Percentiles rank a stretch among this genome's conserved stretches.
These are phyloP conservation scores for Exophiala mesophila DNA, from an alignment of 2,329 filamentous ascomycete species.

Conservation along the genomic window DNA sequence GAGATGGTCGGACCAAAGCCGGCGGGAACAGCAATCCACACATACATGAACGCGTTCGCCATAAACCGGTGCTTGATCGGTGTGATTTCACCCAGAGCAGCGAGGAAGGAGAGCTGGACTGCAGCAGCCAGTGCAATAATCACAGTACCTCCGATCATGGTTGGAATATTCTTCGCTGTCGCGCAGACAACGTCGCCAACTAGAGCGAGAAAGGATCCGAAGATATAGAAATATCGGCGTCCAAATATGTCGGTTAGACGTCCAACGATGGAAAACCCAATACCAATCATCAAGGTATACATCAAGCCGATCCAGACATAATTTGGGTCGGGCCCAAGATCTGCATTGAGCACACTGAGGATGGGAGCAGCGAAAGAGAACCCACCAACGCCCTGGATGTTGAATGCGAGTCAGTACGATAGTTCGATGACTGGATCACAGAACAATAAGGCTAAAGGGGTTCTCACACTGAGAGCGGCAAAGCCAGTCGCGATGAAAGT, in stretches of 20 bases:
- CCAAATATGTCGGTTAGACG: constrained; percentile 35
- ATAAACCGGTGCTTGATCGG: constrained; percentile 35
- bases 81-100: constrained; percentile 36
- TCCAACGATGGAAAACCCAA: constrained; percentile 31
- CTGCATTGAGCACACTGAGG: constrained; percentile 28
- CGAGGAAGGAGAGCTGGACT: constrained; percentile 36
- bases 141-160: constrained; percentile 35
- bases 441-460: too few species aligned
- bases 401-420: too few species aligned
- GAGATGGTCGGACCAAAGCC: constrained; percentile 39
- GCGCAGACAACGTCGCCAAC: constrained; percentile 36
- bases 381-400: constrained; percentile 25
- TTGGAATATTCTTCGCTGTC: constrained; percentile 33
- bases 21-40: constrained; percentile 30
- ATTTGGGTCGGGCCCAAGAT: constrained; percentile 29
- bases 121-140: constrained; percentile 35
- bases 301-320: constrained; percentile 29
- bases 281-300: constrained; percentile 26
- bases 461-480: too few species aligned
- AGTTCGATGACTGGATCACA: too few species aligned
- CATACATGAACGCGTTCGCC: constrained; percentile 31
- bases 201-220: constrained; percentile 30
- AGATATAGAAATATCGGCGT: constrained; percentile 32
- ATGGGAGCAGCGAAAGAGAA: constrained; percentile 25
- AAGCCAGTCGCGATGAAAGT: too few species aligned